Evolutionary conservation across 192 early-diverging fungal species (phyloP), one percentile per base, ranked within the genome.

Genomic region (Coemansia sp.): DNA sequence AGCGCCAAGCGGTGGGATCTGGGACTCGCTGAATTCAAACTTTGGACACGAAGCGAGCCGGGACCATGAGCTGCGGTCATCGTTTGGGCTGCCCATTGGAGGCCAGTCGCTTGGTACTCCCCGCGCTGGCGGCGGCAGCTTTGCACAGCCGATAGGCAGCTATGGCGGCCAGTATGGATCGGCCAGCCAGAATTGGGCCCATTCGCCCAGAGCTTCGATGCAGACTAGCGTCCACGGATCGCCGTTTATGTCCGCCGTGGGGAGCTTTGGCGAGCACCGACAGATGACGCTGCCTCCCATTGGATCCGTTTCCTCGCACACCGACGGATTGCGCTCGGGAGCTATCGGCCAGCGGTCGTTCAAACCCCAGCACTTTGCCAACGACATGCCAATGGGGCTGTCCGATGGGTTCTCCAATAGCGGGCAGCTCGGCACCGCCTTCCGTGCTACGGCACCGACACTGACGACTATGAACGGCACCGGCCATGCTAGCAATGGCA

Each of bases 331-430:
- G 41, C 55, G 65, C 38, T 61, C 63, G 0, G 68, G 68, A 3
- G 72, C 77, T n/a, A 75, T 79, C 26, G 68, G 77, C 13, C 77
- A 74, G 62, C 66, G 62, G 13, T 4, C 52, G 59, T 31, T 57
- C 26, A 47, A 61, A 37, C 59, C 31, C 42, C 43, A 52, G 42
- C 6, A 47, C 26, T 18, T 56, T 56, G 53, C 28, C 31, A 34
- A 18, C 28, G 53, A 56, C 53, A 13, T 56, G 25, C 18, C 31
- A 14, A n/a, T 56, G 28, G 28, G 28, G 2, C 13, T n/a, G n/a
- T 12, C 31, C 8, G 53, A 56, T 16, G 53, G 53, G 8, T 34
- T 56, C 53, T n/a, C 53, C 8, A 56, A 56, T 14, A 16, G 38
- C 14, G 53, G 64, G 23, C 42, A 42, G 21, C 45, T 68, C 6